These are phyloP conservation scores for Beauveria sp. DNA, from an alignment of 2,329 filamentous ascomycete species.

Conservation along the genomic window DNA sequence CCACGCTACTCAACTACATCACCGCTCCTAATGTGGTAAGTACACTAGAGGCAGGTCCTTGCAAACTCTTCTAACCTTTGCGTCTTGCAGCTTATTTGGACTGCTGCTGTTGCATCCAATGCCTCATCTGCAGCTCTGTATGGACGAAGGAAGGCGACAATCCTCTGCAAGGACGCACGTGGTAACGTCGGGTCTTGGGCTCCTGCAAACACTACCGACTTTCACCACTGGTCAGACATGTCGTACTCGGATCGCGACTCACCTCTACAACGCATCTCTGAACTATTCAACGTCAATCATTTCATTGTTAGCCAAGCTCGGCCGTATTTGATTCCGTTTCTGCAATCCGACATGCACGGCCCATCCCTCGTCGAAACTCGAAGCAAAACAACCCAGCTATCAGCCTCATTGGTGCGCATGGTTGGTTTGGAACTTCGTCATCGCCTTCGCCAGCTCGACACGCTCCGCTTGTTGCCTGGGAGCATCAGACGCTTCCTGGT, in stretches of 20 bases:
- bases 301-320: constrained; percentile 91
- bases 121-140: constrained; percentile 58
- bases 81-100: constrained; percentile 61
- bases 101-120: constrained; percentile 70
- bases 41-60: constrained; percentile 18
- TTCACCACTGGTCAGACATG: constrained; percentile 60
- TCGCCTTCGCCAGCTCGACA: constrained; percentile 73
- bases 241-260: constrained; percentile 59
- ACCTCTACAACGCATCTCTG: constrained; percentile 62
- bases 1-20: constrained; percentile 82
- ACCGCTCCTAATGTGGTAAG: constrained; percentile 87
- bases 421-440: constrained; percentile 73
- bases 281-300: constrained; percentile 89
- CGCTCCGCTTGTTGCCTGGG: constrained; percentile 62
- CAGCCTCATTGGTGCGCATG: constrained; percentile 56
- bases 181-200: constrained; percentile 71
- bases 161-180: constrained; percentile 71
- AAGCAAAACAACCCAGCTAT: constrained; percentile 50
- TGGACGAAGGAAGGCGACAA: constrained; percentile 52
- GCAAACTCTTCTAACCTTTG: neutral
- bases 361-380: constrained; percentile 55
- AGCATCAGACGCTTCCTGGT: constrained; percentile 69
- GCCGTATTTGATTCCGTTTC: constrained; percentile 81
- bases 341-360: constrained; percentile 73
- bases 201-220: constrained; percentile 51